Conservation (phyloP, 805 yeast species). For the Candida adriatica region DNA sequence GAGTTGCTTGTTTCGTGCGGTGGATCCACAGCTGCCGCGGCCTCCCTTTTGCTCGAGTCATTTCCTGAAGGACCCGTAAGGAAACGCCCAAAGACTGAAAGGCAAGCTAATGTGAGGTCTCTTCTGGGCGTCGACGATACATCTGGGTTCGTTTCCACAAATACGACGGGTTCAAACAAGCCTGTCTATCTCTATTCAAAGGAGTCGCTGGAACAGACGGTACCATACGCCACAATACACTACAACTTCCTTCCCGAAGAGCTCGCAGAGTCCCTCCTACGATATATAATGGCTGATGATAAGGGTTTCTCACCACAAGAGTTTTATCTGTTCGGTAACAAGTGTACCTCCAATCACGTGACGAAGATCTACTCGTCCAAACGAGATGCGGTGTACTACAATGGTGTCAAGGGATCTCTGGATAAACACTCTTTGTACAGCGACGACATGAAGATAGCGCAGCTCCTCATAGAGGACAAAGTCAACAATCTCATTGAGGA, state of each 20-base stretch:
- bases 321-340: slow-evolving; percentile 58
- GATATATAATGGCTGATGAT: slow-evolving; percentile 35
- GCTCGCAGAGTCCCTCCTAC: slow-evolving; percentile 39
- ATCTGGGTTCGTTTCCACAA: slow-evolving; percentile 7
- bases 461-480: slow-evolving; percentile 31
- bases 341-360: slow-evolving; percentile 52
- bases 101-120: slow-evolving; percentile 16
- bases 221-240: slow-evolving; percentile 47
- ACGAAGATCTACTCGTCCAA: slow-evolving; percentile 31
- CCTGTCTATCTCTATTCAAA: slow-evolving; percentile 41
- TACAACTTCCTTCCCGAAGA: slow-evolving; percentile 45
- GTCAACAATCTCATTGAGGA: slow-evolving; percentile 31
- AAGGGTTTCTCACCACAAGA: slow-evolving; percentile 33
- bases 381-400: slow-evolving; percentile 25
- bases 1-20: slow-evolving; percentile 49
- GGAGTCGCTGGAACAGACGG: slow-evolving; percentile 39
- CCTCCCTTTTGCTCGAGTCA: slow-evolving; percentile 33
- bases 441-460: slow-evolving; percentile 34
- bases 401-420: slow-evolving; percentile 32
- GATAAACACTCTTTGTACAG: slow-evolving; percentile 29
- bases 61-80: slow-evolving; percentile 12
- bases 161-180: slow-evolving; percentile 17
- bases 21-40: slow-evolving; percentile 42
- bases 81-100: slow-evolving; percentile 3
- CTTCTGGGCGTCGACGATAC: slow-evolving; percentile 14